Percentiles rank a stretch among this genome's conserved stretches.
phyloP scores from a whole-genome alignment of 169 alveolate genomes.

The Amoebophrya sp. region DNA sequence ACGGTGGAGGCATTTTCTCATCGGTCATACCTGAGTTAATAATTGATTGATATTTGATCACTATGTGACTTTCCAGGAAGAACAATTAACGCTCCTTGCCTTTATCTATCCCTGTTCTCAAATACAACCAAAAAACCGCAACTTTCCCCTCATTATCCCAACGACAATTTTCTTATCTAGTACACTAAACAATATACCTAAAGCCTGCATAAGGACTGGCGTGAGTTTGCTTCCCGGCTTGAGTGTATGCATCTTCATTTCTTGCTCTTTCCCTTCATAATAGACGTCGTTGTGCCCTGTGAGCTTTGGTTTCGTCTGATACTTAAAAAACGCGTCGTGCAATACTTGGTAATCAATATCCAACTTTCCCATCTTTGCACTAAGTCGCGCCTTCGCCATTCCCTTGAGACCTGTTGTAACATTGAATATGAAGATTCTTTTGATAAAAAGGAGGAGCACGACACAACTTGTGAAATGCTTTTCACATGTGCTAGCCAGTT shows the following conservation, averaged over 20 bases:
- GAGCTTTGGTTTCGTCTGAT: conserved; percentile 88
- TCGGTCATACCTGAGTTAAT: conserved; percentile 63
- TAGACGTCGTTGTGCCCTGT: conserved; percentile 90
- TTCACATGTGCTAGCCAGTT: too few relatives aligned
- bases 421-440: too few relatives aligned
- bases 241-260: conserved; percentile 78
- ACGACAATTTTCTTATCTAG: too few relatives aligned
- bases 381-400: neutral
- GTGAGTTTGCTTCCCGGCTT: conserved; percentile 85
- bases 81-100: too few relatives aligned
- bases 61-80: too few relatives aligned
- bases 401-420: neutral
- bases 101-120: too few relatives aligned
- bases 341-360: conserved; percentile 84
- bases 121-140: too few relatives aligned
- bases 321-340: conserved; percentile 95
- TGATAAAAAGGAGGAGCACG: too few relatives aligned
- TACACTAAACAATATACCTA: conserved; percentile 61
- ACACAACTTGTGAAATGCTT: too few relatives aligned
- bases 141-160: too few relatives aligned
- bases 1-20: conserved; percentile 88
- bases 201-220: conserved; percentile 82
- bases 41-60: too few relatives aligned
- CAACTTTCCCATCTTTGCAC: conserved; percentile 41
- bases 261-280: conserved; percentile 94